Evolutionary conservation across 176 grass and related monocot genomes (phyloP).

Genomic region (Rhynchospora pubera): DNA sequence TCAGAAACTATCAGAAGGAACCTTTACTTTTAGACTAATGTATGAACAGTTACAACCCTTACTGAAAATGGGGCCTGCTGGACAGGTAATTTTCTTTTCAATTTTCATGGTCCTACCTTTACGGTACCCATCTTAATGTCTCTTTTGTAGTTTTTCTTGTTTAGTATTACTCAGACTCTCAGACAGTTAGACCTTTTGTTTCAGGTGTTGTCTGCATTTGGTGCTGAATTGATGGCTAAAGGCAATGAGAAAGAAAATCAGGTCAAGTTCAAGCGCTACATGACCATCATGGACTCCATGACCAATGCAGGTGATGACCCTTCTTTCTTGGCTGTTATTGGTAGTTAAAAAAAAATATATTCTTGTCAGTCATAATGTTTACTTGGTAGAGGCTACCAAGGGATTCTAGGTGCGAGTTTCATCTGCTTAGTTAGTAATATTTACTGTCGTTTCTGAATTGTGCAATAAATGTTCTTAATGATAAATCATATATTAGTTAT

Average conservation of each 20-base stretch:
- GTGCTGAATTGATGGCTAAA: constrained; percentile 82
- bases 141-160: background rate
- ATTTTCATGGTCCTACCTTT: background rate
- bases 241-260: constrained; percentile 89
- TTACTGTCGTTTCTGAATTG: background rate
- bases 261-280: constrained; percentile 96
- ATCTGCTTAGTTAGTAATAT: background rate
- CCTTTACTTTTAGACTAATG: constrained; percentile 87
- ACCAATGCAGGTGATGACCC: constrained; percentile 60
- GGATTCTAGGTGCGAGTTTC: too few species aligned
- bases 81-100: constrained; percentile 52
- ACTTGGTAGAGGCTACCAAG: too few species aligned
- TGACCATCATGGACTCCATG: constrained; percentile 99
- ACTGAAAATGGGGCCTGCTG: constrained; percentile 87
- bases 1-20: constrained; percentile 87
- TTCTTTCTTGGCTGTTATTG: background rate
- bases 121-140: background rate
- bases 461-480: background rate
- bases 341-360: background rate
- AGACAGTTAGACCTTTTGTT: background rate
- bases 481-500: background rate
- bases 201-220: constrained; percentile 87
- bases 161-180: background rate
- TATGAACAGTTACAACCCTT: constrained; percentile 78
- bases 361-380: background rate